phyloP scores from a whole-genome alignment of 1,284 basidiomycete species.

The Anthracocystis panici-leucophaei region DNA sequence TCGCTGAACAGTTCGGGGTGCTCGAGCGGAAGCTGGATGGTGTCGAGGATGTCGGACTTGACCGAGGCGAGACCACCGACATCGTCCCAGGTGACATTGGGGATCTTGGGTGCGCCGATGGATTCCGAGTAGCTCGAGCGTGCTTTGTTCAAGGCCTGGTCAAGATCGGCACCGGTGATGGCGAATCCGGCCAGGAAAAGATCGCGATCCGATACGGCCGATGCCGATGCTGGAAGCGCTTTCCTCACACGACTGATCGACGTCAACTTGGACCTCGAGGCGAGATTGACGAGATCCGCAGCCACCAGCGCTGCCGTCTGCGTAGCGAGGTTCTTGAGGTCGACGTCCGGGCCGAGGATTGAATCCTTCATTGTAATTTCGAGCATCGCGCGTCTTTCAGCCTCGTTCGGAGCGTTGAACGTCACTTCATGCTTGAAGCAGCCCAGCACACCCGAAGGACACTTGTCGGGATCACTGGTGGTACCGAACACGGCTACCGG shows the following conservation, averaged over 20 bases:
- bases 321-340: constrained; percentile 78
- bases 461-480: constrained; percentile 77
- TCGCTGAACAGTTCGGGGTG: constrained; percentile 92
- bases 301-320: constrained; percentile 94
- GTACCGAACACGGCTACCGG: constrained; percentile 75
- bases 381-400: constrained; percentile 79
- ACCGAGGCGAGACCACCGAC: constrained; percentile 90
- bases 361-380: constrained; percentile 72
- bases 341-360: constrained; percentile 81
- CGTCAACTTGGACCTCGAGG: constrained; percentile 76
- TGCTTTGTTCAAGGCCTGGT: constrained; percentile 80
- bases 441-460: constrained; percentile 78
- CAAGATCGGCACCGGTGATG: constrained; percentile 79
- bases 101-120: constrained; percentile 96
- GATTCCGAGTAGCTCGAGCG: constrained; percentile 86
- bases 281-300: constrained; percentile 82
- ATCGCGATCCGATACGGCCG: constrained; percentile 33
- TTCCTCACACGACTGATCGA: constrained; percentile 75
- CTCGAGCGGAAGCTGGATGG: constrained; percentile 93
- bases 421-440: constrained; percentile 89
- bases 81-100: constrained; percentile 96
- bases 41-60: constrained; percentile 94
- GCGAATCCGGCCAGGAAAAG: constrained; percentile 73
- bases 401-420: constrained; percentile 82
- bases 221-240: constrained; percentile 27